Percentiles rank a stretch among this genome's conserved stretches.
phyloP scores from a whole-genome alignment of 306 rosid genomes.

The Calophaca sinica region DNA sequence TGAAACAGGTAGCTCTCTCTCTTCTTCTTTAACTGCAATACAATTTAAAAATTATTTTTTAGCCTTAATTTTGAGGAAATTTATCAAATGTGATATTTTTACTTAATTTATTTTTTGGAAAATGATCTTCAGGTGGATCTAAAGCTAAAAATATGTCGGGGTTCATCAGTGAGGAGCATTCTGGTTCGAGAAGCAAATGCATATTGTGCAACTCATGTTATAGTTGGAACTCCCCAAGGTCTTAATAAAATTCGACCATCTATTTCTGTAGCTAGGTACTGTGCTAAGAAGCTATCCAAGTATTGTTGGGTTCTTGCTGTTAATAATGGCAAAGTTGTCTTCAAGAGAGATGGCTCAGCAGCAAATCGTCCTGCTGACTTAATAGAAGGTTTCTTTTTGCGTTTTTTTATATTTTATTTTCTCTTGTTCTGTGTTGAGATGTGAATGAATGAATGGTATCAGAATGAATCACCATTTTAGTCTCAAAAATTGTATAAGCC shows the following conservation, averaged over 20 bases:
- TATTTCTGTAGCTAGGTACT: slow-evolving; percentile 80
- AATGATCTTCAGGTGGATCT: slow-evolving; percentile 77
- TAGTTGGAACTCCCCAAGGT: slow-evolving; percentile 74
- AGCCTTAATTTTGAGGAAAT: too few relatives aligned
- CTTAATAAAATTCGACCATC: slow-evolving; percentile 71
- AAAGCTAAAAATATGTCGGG: slow-evolving; percentile 89
- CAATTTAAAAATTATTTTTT: too few relatives aligned
- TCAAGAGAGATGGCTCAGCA: slow-evolving; percentile 66
- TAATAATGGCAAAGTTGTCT: slow-evolving; percentile 81
- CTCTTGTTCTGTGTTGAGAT: slow-evolving; percentile 53
- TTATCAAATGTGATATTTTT: too few relatives aligned
- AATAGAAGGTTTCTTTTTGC: slow-evolving; percentile 56
- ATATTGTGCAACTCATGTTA: slow-evolving; percentile 69
- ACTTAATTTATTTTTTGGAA: slow-evolving; percentile 1
- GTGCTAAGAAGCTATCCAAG: slow-evolving; percentile 77
- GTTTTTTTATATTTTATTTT: neutral
- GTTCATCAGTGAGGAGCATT: slow-evolving; percentile 69
- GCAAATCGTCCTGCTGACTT: slow-evolving; percentile 21
- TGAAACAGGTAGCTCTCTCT: slow-evolving; percentile 58
- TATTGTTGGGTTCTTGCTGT: slow-evolving; percentile 80
- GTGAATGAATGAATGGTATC: slow-evolving; percentile 36
- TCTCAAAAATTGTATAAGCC: too few relatives aligned
- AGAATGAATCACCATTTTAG: neutral
- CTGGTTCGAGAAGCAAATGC: slow-evolving; percentile 83
- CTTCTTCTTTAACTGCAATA: too few relatives aligned